Evolutionary conservation across 495 filamentous ascomycete genomes (phyloP).

Genomic region (Penicillium verhagenii): DNA sequence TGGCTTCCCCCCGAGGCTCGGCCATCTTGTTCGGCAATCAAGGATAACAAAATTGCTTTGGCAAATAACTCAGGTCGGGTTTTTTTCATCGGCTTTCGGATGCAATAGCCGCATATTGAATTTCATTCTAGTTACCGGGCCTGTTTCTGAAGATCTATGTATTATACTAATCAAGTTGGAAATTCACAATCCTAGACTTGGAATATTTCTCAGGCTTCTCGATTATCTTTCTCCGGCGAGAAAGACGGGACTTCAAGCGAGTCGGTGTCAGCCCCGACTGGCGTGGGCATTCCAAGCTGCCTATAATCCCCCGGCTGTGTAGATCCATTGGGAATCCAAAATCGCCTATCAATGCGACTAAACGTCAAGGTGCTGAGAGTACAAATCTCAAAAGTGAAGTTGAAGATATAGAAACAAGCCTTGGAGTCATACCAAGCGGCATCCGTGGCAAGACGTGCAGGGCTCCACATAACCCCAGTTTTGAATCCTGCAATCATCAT

Average conservation of each 20-base stretch:
- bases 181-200: no score
- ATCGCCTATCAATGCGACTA: constrained; percentile 67
- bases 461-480: constrained; percentile 54
- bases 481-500: constrained; percentile 72
- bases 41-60: background rate
- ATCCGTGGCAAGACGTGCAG: constrained; percentile 46
- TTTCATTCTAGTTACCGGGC: no score
- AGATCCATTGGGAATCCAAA: constrained; percentile 54
- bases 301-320: background rate
- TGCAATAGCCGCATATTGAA: no score
- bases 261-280: background rate
- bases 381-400: constrained; percentile 68
- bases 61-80: background rate
- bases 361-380: constrained; percentile 64
- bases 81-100: background rate
- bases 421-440: constrained; percentile 69
- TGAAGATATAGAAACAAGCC: constrained; percentile 76
- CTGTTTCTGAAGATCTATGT: no score
- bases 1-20: background rate
- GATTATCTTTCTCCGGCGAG: background rate
- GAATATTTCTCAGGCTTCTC: background rate
- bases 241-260: background rate
- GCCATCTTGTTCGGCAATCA: background rate
- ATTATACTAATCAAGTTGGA: no score
- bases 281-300: background rate